These are phyloP conservation scores for Boletus semigastroideus DNA, from an alignment of 1,284 basidiomycete species.

Conservation along the genomic window DNA sequence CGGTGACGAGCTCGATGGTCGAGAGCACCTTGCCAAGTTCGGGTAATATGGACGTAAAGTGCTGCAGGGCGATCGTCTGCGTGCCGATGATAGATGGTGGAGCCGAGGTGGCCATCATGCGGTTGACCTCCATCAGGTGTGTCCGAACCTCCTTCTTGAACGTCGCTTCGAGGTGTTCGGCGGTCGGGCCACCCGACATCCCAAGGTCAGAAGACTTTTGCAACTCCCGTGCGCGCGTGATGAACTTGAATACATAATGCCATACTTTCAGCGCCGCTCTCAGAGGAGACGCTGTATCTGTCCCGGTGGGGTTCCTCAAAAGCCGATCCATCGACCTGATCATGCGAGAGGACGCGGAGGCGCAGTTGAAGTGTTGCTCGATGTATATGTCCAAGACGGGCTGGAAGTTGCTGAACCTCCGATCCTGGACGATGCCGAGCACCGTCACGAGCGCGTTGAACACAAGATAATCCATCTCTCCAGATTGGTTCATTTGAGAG, in stretches of 20 bases:
- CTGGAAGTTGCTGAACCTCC: conserved; percentile 95
- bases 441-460: conserved; percentile 92
- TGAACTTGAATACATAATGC: conserved; percentile 95
- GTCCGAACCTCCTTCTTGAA: conserved; percentile 83
- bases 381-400: conserved; percentile 94
- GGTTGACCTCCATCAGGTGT: conserved; percentile 80
- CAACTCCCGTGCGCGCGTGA: conserved; percentile 83
- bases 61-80: conserved; percentile 90
- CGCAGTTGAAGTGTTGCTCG: conserved; percentile 82
- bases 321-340: conserved; percentile 86
- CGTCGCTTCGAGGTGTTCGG: conserved; percentile 80
- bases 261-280: conserved; percentile 94
- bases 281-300: conserved; percentile 75
- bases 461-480: conserved; percentile 83
- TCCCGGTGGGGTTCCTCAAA: conserved; percentile 69
- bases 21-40: conserved; percentile 82
- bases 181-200: conserved; percentile 75
- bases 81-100: conserved; percentile 91
- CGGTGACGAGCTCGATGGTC: conserved; percentile 79
- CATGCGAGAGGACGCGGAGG: conserved; percentile 77
- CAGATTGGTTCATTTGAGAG: conserved; percentile 69
- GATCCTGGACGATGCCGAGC: conserved; percentile 87
- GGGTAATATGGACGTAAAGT: conserved; percentile 91
- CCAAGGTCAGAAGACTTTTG: conserved; percentile 81
- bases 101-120: conserved; percentile 82